A percentile compares a stretch with the other conserved stretches of the same genome.
Conservation (phyloP, 108 stramenopile genomes). For the Nannochloropsis oceanica region DNA sequence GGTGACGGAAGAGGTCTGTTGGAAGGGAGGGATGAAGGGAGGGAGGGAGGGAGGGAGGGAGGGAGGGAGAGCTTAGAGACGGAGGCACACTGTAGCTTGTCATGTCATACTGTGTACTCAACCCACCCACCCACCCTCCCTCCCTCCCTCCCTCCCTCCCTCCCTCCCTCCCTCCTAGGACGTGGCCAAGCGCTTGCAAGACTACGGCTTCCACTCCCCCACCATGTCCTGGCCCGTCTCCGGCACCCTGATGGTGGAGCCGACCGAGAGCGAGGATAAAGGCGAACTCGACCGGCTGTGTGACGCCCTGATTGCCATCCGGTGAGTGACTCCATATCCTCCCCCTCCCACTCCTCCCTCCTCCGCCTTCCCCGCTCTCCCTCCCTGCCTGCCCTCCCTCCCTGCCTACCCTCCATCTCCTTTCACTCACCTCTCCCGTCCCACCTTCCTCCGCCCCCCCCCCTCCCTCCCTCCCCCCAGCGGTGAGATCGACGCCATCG, state of each 20-base stretch:
- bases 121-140: background rate
- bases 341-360: no score
- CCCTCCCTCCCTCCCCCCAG: conserved; percentile 51
- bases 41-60: background rate
- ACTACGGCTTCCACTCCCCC: conserved; percentile 97
- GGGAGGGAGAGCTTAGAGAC: conserved; percentile 64
- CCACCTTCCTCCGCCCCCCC: no score
- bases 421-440: no score
- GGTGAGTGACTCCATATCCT: no score
- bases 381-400: background rate
- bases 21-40: background rate
- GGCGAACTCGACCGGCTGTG: conserved; percentile 64
- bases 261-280: conserved; percentile 93
- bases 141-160: background rate
- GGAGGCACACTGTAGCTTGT: background rate
- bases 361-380: no score
- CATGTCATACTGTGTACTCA: background rate
- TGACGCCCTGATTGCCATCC: background rate
- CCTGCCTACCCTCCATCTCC: background rate
- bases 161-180: background rate
- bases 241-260: conserved; percentile 96
- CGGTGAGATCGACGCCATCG: conserved; percentile 90
- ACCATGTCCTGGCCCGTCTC: conserved; percentile 99
- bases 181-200: conserved; percentile 48
- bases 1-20: conserved; percentile 61